phyloP scores from a whole-genome alignment of 768 basidiomycete species.

The Hypsizygus marmoreus region DNA sequence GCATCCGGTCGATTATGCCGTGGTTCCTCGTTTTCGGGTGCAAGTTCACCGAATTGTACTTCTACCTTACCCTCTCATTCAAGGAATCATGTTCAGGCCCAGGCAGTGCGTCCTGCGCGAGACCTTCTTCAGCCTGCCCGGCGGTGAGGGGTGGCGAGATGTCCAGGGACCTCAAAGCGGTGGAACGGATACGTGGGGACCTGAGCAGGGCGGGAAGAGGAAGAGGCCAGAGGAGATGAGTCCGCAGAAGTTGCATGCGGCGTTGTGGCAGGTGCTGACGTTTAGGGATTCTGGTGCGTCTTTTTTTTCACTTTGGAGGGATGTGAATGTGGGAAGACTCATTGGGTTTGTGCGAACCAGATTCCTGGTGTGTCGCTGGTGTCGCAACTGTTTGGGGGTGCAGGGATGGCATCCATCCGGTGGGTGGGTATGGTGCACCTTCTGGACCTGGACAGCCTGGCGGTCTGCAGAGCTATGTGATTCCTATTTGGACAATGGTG shows the following conservation, averaged over 20 bases:
- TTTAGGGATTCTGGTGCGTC: slow-evolving; percentile 77
- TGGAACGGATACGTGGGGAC: slow-evolving; percentile 67
- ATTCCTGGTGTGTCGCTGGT: slow-evolving; percentile 52
- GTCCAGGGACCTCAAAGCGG: slow-evolving; percentile 71
- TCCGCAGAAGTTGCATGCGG: slow-evolving; percentile 83
- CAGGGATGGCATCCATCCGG: slow-evolving; percentile 92
- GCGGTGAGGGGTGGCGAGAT: slow-evolving; percentile 65
- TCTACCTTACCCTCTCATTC: slow-evolving; percentile 94
- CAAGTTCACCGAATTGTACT: slow-evolving; percentile 92
- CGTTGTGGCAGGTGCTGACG: slow-evolving; percentile 82
- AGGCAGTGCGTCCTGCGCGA: slow-evolving; percentile 75
- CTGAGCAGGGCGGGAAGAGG: slow-evolving; percentile 72
- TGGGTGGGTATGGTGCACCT: slow-evolving; percentile 99
- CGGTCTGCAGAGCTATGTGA: slow-evolving; percentile 95
- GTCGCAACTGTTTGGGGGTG: slow-evolving; percentile 37
- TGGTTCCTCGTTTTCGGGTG: slow-evolving; percentile 94
- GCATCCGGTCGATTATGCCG: slow-evolving; percentile 73
- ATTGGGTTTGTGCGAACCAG: slow-evolving; percentile 44
- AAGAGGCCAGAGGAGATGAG: slow-evolving; percentile 80
- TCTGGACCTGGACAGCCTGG: slow-evolving; percentile 95
- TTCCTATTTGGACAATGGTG: slow-evolving; percentile 82
- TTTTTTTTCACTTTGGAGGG: slow-evolving; percentile 44
- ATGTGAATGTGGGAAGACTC: slow-evolving; percentile 43
- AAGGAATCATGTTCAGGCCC: slow-evolving; percentile 86
- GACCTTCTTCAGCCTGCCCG: slow-evolving; percentile 64